These are phyloP conservation scores for Mycena haematopus DNA, from an alignment of 768 basidiomycete species.

Conservation along the genomic window DNA sequence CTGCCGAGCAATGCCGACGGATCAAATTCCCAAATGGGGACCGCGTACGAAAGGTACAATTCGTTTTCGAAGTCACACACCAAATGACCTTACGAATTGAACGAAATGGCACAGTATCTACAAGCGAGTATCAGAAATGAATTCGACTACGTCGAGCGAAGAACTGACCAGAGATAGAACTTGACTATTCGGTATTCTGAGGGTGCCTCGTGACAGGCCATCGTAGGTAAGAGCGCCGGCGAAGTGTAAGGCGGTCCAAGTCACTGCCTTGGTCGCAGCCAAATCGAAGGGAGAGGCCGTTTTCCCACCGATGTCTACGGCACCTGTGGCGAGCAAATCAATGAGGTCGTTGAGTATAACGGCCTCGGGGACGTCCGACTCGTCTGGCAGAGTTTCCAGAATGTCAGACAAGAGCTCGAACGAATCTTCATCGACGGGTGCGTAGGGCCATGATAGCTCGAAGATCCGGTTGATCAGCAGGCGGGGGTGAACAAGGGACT, in stretches of 20 bases:
- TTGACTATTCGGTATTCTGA: slow-evolving; percentile 7
- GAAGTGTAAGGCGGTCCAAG: slow-evolving; percentile 14
- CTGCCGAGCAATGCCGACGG: too few species aligned
- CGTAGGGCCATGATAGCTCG: not conserved
- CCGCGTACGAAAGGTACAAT: too few species aligned
- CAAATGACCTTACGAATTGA: too few species aligned
- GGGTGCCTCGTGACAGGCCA: not conserved
- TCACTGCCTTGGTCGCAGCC: not conserved
- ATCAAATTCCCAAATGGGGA: too few species aligned
- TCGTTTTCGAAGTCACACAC: too few species aligned
- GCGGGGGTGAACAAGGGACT: slow-evolving; percentile 15
- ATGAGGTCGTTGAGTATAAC: slow-evolving; percentile 4
- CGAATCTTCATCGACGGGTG: not conserved
- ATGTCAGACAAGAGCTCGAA: slow-evolving; percentile 4
- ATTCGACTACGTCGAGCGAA: not conserved
- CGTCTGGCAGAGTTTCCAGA: not conserved
- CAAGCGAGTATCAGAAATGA: not conserved
- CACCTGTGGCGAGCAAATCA: slow-evolving; percentile 16
- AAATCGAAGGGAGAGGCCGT: not conserved
- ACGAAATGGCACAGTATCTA: too few species aligned
- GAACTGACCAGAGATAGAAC: slow-evolving; percentile 6
- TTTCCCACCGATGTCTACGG: not conserved
- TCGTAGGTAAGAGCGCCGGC: slow-evolving; percentile 15
- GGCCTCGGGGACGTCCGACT: not conserved
- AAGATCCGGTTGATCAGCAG: not conserved